Base-by-base conservation (phyloP, 2,329 filamentous ascomycete species). In the Neonectria neomacrospora region DNA sequence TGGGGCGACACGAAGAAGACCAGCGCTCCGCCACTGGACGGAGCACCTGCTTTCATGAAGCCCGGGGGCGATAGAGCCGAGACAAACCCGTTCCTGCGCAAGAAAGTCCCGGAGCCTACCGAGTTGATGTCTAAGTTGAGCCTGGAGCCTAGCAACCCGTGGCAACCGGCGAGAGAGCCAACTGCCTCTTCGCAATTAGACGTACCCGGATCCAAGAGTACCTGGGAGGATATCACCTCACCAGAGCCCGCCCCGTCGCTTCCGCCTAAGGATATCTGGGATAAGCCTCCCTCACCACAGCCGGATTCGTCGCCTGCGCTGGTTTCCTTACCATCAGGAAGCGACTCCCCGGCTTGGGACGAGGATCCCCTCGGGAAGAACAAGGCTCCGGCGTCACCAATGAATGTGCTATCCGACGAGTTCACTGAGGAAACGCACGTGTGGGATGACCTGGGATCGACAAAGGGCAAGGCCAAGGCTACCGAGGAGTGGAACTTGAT, bases 31-130 rank as follows among this genome's bases (percentile, higher is more conserved):
- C 37, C 37, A 1, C 32, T 59, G 1, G 57, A 67, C 54, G 70
- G 74, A 26, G 68, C 77, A 2, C 79, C 80, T 3, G 68, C 74
- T 20, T 64, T 71, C 2, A 68, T 80, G 54, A 75, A 71, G 34
- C 78, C 80, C 23, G 78, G 75, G 54, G 71, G 64, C 12, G 69
- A 71, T 9, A 75, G 76, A 39, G 68, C 73, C 26, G 80, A 83
- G 60, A 86, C 84, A 20, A 88, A 88, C 56, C 85, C 85, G 0
- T 88, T 88, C 72, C 68, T 80, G 22, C 84, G 83, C 64, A 82
- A 83, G 59, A 85, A 84, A 66, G 76, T 76, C 4, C 66, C 66
- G 34, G 71, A 69, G 14, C 50, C 71, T 11, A 74, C 76, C 1
- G 77, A 78, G 11, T 73, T 78, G 2, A 78, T 86, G 26, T 77